Base-by-base conservation (phyloP, 176 grass and related monocot genomes). In the Carex kokanica region DNA sequence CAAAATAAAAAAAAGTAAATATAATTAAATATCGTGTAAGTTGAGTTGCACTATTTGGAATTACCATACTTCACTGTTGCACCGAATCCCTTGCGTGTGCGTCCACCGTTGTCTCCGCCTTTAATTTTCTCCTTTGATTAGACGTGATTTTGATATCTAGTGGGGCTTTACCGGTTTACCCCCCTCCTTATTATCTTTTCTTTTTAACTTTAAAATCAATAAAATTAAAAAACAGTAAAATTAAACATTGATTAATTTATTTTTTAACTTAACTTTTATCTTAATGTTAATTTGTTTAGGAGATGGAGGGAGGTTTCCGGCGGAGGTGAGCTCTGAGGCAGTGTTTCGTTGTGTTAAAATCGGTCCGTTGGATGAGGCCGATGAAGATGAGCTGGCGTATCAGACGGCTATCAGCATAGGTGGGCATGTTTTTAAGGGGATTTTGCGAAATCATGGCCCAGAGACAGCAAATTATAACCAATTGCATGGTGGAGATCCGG, bases 311-410 rank as follows among this genome's bases (percentile, higher is more conserved):
- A 93, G 91, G 79, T 99, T 95, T 78, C 96, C 96, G 10, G 86
- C 96, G 25, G 96, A 98, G 80, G 79, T 98, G 82, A 98, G 83
- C 87, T 89, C 94, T 45, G 87, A 90, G 80, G 92, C 93, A 2
- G 93, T 99, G 84, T 99, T 99, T 88, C 89, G 96, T 4, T 95
- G 96, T 86, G 88, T 99, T 36, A 85, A 93, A 14, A 94, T 99
- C 36, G 92, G 96, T 59, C 60, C 96, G 13, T 81, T 99, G 60
- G 96, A 99, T 70, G 93, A 99, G 81, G 84, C 88, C 16, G 96
- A 93, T 43, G 93, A 94, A 62, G 93, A 99, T 62, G 96, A 99
- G 86, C 81, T 93, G 3, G 96, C 96, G 11, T 99, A 99, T 88
- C 96, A 99, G 86, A 93, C 96, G 32, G 91, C 93, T 62, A 86